These are phyloP conservation scores for Rhodomyrtus psidioides DNA, from an alignment of 441 rosid species.

Conservation along the genomic window DNA sequence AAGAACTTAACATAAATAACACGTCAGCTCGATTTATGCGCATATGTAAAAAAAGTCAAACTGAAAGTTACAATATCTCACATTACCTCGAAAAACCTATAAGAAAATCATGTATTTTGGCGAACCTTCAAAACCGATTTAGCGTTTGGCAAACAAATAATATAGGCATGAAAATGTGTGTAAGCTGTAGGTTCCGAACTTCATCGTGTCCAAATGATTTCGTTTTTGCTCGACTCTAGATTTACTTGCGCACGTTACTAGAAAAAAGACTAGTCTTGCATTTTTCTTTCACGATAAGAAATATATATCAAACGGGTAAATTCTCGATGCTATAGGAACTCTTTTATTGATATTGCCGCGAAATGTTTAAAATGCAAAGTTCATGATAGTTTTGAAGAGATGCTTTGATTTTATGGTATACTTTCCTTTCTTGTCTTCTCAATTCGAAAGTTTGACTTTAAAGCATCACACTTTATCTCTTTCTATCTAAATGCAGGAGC, in stretches of 20 bases:
- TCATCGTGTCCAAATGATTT: background rate
- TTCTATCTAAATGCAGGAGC: background rate
- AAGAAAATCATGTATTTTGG: background rate
- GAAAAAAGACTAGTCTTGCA: background rate
- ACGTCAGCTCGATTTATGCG: background rate
- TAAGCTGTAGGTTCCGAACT: background rate
- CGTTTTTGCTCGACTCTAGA: background rate
- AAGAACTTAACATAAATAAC: background rate
- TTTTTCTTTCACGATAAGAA: background rate
- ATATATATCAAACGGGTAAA: background rate
- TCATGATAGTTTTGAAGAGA: background rate
- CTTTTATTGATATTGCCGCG: background rate
- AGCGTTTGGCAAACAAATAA: background rate
- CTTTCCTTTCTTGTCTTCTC: accelerated
- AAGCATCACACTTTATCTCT: background rate
- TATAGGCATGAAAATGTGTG: background rate
- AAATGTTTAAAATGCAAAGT: background rate
- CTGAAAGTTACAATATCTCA: background rate
- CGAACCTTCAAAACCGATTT: background rate
- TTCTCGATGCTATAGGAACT: background rate
- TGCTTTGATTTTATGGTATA: background rate
- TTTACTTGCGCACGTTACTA: background rate
- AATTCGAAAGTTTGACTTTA: background rate
- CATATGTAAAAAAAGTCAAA: background rate
- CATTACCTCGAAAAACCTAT: background rate